Conservation (phyloP, 805 yeast genomes). For the Schwanniomyces yamadae region DNA sequence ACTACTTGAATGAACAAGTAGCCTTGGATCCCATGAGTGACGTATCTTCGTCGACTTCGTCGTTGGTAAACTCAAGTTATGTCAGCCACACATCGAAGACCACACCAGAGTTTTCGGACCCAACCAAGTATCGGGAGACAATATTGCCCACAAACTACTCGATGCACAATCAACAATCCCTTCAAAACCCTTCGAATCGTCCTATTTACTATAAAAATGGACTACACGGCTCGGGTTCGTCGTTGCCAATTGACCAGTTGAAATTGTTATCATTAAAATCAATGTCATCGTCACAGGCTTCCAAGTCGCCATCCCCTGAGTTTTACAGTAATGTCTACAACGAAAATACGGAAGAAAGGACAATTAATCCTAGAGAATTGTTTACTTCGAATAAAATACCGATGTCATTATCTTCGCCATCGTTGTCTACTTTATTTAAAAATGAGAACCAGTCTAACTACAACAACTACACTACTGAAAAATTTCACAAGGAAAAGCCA, state of each 20-base stretch:
- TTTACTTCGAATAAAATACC: slow-evolving; percentile 12
- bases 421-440: slow-evolving; percentile 12
- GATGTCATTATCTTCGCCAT: slow-evolving; percentile 10
- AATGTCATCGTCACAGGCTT: slow-evolving; percentile 7
- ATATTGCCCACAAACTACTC: not conserved
- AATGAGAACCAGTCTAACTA: slow-evolving; percentile 1
- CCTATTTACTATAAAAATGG: not conserved
- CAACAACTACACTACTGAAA: slow-evolving; percentile 3
- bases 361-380: slow-evolving; percentile 35
- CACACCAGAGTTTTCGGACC: slow-evolving; percentile 6
- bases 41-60: slow-evolving; percentile 7
- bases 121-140: slow-evolving; percentile 3
- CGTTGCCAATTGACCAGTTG: slow-evolving; percentile 25
- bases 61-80: slow-evolving; percentile 5
- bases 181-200: not conserved
- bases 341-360: slow-evolving; percentile 17
- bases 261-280: slow-evolving; percentile 21
- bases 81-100: slow-evolving; percentile 6
- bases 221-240: slow-evolving; percentile 2
- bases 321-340: slow-evolving; percentile 4
- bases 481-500: slow-evolving; percentile 1
- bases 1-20: not conserved
- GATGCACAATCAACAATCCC: not conserved
- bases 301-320: slow-evolving; percentile 18
- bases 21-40: slow-evolving; percentile 3